Conservation (phyloP, 306 rosid genomes). For the Dryas drummondii region DNA sequence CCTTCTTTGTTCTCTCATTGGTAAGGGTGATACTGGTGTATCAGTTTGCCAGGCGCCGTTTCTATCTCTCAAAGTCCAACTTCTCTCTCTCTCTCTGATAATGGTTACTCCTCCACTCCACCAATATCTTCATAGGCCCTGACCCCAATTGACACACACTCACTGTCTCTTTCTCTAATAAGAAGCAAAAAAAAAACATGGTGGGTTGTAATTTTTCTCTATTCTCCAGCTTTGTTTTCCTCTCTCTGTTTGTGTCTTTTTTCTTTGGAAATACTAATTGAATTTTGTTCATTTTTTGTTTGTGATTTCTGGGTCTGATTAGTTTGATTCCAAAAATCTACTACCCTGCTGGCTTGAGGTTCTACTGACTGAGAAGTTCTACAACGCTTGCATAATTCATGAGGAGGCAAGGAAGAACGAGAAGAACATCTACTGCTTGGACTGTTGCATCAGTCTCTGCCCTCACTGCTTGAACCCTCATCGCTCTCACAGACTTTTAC, state of each 20-base stretch:
- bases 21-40: slow-evolving; percentile 43
- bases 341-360: slow-evolving; percentile 79
- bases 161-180: not conserved
- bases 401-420: slow-evolving; percentile 85
- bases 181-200: slow-evolving; percentile 30
- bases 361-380: slow-evolving; percentile 77
- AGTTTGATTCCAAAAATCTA: slow-evolving; percentile 38
- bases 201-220: slow-evolving; percentile 30
- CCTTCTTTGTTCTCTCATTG: slow-evolving; percentile 41
- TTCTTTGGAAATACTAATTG: not conserved
- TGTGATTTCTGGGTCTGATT: not conserved
- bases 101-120: slow-evolving; percentile 30
- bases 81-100: slow-evolving; percentile 41
- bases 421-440: slow-evolving; percentile 82
- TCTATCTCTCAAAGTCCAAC: slow-evolving; percentile 37
- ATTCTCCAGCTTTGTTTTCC: not conserved
- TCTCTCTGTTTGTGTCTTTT: not conserved
- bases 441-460: slow-evolving; percentile 86
- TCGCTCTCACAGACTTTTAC: slow-evolving; percentile 72
- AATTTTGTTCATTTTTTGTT: not conserved
- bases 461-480: slow-evolving; percentile 85
- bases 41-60: slow-evolving; percentile 63
- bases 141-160: slow-evolving; percentile 8
- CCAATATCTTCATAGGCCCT: slow-evolving; percentile 32
- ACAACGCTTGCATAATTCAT: slow-evolving; percentile 86